Base-by-base conservation (phyloP, 129 eudicot species). In the Flaveria bidentis region DNA sequence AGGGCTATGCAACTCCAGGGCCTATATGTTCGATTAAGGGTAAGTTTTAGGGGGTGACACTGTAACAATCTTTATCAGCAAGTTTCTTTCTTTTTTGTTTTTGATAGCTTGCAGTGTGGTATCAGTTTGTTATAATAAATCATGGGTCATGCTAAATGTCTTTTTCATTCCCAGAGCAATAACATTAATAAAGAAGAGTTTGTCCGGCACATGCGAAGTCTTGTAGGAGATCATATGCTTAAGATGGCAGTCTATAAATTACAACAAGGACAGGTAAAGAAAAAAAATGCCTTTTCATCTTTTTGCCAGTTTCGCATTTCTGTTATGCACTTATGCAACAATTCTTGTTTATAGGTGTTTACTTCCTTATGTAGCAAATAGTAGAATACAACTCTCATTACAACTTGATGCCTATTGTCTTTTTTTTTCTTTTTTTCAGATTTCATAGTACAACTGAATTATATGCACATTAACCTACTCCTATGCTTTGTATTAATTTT, bases 161-260 rank as follows among this genome's bases (percentile, higher is more conserved):
- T 64, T 44, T 58, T 49, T 41, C 74, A 61, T 82, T 81, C 73
- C 8, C 92, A 90, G 98, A 87, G 78, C 83, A 93, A 88, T 82
- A 96, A 84, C 73, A 90, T 93, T 57, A 74, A 89, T 76, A 93
- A 88, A 84, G 98, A 93, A 68, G 88, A 69, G 36, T 93, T 93
- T 77, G 92, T 93, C 23, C 83, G 88, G 49, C 91, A 75, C 81
- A 93, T 93, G 98, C 85, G 91, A 73, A 76, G 68, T 78, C 87
- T 93, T 72, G 96, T 93, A 15, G 98, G 98, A 79, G 97, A 90
- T 84, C 98, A 93, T 78, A 88, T 93, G 97, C 91, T 93, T 55
- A 90, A 83, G 77, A 71, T 88, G 92, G 97, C 97, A 41, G 96
- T 90, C 18, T 83, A 67, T 78, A 93, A 87, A 78, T 77, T 93